phyloP scores from a whole-genome alignment of 169 alveolate species.

The Plasmodium yoelii region DNA sequence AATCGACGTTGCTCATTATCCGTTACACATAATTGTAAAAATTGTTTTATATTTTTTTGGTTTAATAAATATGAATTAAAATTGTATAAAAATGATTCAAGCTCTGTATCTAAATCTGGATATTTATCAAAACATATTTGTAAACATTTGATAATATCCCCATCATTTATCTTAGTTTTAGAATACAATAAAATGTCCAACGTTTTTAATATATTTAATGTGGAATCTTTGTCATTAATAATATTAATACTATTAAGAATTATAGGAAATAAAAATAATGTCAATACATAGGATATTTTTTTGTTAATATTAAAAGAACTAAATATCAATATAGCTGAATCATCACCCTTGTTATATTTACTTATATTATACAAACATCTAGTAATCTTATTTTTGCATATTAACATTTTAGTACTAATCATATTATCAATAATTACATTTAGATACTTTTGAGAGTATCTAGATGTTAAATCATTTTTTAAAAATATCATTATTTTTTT shows the following conservation, averaged over 20 bases:
- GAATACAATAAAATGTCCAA: slow-evolving; percentile 45
- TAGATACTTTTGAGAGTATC: slow-evolving; percentile 59
- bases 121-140: slow-evolving; percentile 62
- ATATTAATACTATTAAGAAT: slow-evolving; percentile 63
- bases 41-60: slow-evolving; percentile 36
- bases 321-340: slow-evolving; percentile 55
- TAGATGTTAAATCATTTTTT: slow-evolving; percentile 67
- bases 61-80: slow-evolving; percentile 69
- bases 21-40: slow-evolving; percentile 57
- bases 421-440: slow-evolving; percentile 43
- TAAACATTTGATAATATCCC: slow-evolving; percentile 66
- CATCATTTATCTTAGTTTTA: slow-evolving; percentile 62
- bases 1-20: slow-evolving; percentile 38
- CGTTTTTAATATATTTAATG: slow-evolving; percentile 54
- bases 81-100: slow-evolving; percentile 60
- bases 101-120: slow-evolving; percentile 51
- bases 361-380: slow-evolving; percentile 72
- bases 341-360: slow-evolving; percentile 71
- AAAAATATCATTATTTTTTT: slow-evolving; percentile 69
- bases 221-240: slow-evolving; percentile 59
- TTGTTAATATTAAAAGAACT: slow-evolving; percentile 65
- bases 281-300: slow-evolving; percentile 58
- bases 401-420: slow-evolving; percentile 45
- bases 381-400: slow-evolving; percentile 46
- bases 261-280: slow-evolving; percentile 69